Evolutionary conservation across 139 green algal species (phyloP), one percentile per base, ranked within the genome.

Genomic region (Pseudopediastrum boryanum): DNA sequence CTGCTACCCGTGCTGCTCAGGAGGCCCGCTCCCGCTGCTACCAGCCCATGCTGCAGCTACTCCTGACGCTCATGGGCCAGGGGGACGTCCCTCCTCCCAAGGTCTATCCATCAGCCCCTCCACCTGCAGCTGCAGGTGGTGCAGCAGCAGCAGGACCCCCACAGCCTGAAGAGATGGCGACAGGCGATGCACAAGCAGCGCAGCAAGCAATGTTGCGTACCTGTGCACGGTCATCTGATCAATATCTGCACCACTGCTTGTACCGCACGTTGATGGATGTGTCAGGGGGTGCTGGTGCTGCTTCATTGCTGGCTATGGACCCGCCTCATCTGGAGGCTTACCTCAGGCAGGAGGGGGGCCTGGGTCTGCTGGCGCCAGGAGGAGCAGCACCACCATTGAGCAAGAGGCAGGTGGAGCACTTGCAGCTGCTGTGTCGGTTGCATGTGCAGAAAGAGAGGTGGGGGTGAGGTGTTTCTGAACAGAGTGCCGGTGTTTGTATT

Each of bases 11-110:
- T 29, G 54, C 75, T 25, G 92, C 87, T 16, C 78, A 83, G 16
- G 58, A 78, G 67, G 81, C 83, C 43, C 83, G 89, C 27, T 80
- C 86, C 33, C 81, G 63, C 31, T 90, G 83, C 73, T 94, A 93
- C 85, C 6, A 46, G 0, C 85, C 88, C 61, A n/a, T 93, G 10
- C 38, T 62, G 73, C 54, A 39, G 44, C 63, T 48, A 50, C 62
- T 58, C 44, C 50, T 35, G 48, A 44, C 8, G 43, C 50, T 27
- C 33, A 44, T 31, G 33, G 52, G 33, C 54, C 23, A 36, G 50
- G 25, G 68, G 41, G n/a, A 31, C 41, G 48, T 58, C 19, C 48
- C 21, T 21, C 16, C 48, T 58, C 19, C 48, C 48, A 58, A n/a
- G 48, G 48, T 58, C 48, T n/a, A 58, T 16, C 48, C 48, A 58